Evolutionary conservation across 169 alveolate genomes (phyloP), one percentile per base, ranked within the genome.

Genomic region (Cryptosporidium meleagridis): DNA sequence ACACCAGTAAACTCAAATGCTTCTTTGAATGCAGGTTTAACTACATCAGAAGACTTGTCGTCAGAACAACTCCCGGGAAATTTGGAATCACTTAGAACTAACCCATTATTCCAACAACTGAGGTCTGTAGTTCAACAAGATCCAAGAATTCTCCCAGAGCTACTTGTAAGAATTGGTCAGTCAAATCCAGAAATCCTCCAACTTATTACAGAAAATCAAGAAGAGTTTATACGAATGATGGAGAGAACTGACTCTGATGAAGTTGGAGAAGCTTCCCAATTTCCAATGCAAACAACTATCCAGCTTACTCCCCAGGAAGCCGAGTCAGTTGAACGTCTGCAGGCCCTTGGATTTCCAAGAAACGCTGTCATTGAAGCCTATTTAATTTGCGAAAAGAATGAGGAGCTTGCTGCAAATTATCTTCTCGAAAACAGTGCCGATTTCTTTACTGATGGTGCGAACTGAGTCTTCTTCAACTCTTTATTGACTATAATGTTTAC

Each of bases 331-430:
- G 95, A 96, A 55, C 93, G 97, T 84, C 94, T 97, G 70, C 96
- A 93, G 70, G 93, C 95, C 9, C 85, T 96, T 33, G 99, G 99
- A 65, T 97, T 97, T 91, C 95, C 98, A 39, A 95, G 98, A 61
- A 95, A 94, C 55, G 96, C 96, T 35, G 99, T 96, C 23, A 91
- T 97, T 18, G 99, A 98, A 91, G 99, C 99, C 16, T 98, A 94
- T 92, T 87, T 98, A 65, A 98, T 98, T 5, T 98, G 99, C 87
- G 99, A 97, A 71, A 97, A 97, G 89, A 95, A 98, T 86, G 99
- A 97, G 93, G 99, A 95, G 80, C 85, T 95, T 92, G 97, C 97
- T 3, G 97, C 97, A n/a, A 95, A 95, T 85, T 95, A 93, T 75
- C 85, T 95, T 71, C 93, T 95, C 29, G 97, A 95, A 85, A 94